Evolutionary conservation across 2,329 filamentous ascomycete species (phyloP), one percentile per base, ranked within the genome.

Genomic region (Xylaria sp.): DNA sequence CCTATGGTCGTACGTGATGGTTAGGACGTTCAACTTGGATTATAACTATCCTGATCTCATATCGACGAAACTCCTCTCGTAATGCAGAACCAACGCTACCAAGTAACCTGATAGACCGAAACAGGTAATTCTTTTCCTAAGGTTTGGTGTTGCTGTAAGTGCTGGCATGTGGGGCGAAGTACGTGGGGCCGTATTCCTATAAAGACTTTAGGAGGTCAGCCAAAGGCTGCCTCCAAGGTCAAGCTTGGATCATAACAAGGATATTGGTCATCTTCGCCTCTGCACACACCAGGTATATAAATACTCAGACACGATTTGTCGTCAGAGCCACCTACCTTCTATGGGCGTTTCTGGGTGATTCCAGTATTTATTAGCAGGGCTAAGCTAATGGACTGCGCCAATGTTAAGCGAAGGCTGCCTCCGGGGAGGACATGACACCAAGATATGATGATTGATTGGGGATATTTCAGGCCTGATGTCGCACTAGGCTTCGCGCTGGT

Each of bases 401-500:
- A 49, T 49, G 11, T 6, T 7, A 15, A 13, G 20, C 23, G 11
- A 7, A 15, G 46, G 46, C 46, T 49, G 11, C 46, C 46, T 49
- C 46, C 20, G 46, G 20, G 46, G 46, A 49, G 46, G n/a, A 49
- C 4, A 49, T 26, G 9, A 49, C 10, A 49, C 46, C 46, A 49
- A 49, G 11, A 49, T 49, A 26, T 49, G 46, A 49, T 49, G 20
- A 49, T 49, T 49, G 4, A 28, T 60, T 59, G 63, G 63, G 28
- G 46, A 54, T 46, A 4, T 65, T 36, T 53, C 23, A 60, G 56
- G 63, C 48, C 54, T 54, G 20, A 15, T 60, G 56, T 60, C 38
- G 20, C 57, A 65, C 63, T 60, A 48, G 44, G 63, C 63, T 59
- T 59, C 48, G 48, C 54, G 40, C 40, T 42, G 13, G 44, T 13